A percentile compares a stretch with the other conserved stretches of the same genome.
Conservation (phyloP, 371 early-diverging fungal species). For the Apophysomyces sp. region DNA sequence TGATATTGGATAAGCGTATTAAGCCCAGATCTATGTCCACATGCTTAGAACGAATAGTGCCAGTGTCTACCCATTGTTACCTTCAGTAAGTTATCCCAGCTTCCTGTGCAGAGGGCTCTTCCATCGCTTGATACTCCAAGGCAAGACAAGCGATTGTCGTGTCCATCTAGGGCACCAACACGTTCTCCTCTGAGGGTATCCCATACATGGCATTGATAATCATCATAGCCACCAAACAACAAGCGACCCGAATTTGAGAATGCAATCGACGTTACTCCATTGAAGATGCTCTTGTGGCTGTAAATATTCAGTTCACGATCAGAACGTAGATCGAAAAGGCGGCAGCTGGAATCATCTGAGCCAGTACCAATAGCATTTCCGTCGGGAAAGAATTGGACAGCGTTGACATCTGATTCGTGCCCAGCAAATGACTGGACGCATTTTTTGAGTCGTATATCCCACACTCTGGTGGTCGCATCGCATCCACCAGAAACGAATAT, state of each 20-base stretch:
- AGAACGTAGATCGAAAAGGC: conserved; percentile 92
- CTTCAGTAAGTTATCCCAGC: conserved; percentile 95
- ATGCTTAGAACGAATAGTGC: not conserved
- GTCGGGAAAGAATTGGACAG: conserved; percentile 96
- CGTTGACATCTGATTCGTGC: conserved; percentile 97
- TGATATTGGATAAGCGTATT: not conserved
- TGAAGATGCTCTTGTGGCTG: conserved; percentile 92
- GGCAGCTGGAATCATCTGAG: conserved; percentile 94
- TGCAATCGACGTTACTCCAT: conserved; percentile 94
- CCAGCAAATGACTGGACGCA: conserved; percentile 96
- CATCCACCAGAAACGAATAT: conserved; percentile 96
- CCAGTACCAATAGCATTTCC: conserved; percentile 95
- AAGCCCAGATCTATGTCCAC: not conserved
- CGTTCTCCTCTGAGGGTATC: conserved; percentile 93
- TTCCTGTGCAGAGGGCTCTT: conserved; percentile 94
- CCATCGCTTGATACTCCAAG: conserved; percentile 93
- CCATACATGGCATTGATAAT: conserved; percentile 94
- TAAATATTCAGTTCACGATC: conserved; percentile 94
- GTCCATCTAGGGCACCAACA: conserved; percentile 87
- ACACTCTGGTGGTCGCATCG: conserved; percentile 94
- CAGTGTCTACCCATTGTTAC: conserved; percentile 23
- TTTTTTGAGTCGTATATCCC: conserved; percentile 92
- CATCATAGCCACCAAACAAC: conserved; percentile 96
- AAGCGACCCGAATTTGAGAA: conserved; percentile 74
- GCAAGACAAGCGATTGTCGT: conserved; percentile 95